A percentile compares a stretch with the other conserved stretches of the same genome.
phyloP scores from a whole-genome alignment of 257 asterid species.

The Fraxinus anomala region DNA sequence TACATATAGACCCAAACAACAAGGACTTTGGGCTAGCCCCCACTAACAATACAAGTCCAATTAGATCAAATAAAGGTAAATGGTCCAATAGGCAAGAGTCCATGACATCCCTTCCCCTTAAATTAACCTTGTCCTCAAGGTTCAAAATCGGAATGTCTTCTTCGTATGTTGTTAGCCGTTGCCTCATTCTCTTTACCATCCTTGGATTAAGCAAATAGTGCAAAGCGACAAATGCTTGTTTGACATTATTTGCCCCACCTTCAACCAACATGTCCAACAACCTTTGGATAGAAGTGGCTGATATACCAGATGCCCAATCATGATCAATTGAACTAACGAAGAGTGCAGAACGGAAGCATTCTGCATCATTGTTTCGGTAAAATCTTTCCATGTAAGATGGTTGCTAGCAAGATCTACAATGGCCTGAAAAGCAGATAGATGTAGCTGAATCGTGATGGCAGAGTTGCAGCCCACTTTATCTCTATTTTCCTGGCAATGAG shows the following conservation, averaged over 20 bases:
- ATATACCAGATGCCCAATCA: constrained; percentile 96
- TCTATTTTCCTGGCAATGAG: constrained; percentile 90
- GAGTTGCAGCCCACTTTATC: constrained; percentile 72
- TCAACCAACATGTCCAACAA: constrained; percentile 87
- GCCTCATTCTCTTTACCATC: too few relatives aligned
- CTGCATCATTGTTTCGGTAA: constrained; percentile 98
- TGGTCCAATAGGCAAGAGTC: too few relatives aligned
- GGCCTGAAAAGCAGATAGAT: constrained; percentile 85
- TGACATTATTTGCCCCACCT: constrained; percentile 99
- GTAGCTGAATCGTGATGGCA: constrained; percentile 73
- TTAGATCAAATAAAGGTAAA: too few relatives aligned
- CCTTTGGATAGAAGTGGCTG: constrained; percentile 91
- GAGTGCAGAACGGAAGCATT: constrained; percentile 96
- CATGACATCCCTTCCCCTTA: too few relatives aligned
- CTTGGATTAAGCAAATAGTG: too few relatives aligned
- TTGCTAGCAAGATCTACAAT: constrained; percentile 92
- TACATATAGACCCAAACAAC: too few relatives aligned
- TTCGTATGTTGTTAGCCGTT: too few relatives aligned
- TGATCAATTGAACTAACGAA: constrained; percentile 93
- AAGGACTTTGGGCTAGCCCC: too few relatives aligned
- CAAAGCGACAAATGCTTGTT: constrained; percentile 34
- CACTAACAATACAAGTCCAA: too few relatives aligned
- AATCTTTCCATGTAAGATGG: constrained; percentile 89
- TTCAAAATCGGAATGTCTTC: too few relatives aligned
- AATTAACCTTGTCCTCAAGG: too few relatives aligned